phyloP scores from a whole-genome alignment of 306 rosid genomes.

The Oxytropis ochrocephala region DNA sequence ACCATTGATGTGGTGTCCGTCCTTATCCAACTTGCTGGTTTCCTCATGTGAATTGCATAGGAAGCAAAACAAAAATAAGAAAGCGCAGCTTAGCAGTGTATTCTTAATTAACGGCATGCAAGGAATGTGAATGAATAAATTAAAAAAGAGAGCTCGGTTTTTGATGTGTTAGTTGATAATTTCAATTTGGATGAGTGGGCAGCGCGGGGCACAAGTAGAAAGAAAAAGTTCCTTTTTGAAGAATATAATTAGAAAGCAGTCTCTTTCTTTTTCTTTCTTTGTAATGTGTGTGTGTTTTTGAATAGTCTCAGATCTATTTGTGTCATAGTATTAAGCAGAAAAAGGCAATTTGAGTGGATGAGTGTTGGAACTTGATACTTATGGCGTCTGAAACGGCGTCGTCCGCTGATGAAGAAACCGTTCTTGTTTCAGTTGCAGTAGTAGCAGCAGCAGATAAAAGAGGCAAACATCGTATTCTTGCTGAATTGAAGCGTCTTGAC shows the following conservation, averaged over 20 bases:
- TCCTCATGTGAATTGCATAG: neutral
- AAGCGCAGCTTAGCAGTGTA: neutral
- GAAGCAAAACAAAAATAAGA: neutral
- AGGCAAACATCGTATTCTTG: constrained; percentile 80
- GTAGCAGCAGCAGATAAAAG: constrained; percentile 35
- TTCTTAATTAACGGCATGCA: neutral
- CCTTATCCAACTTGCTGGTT: neutral
- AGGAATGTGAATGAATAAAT: neutral
- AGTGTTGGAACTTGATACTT: neutral
- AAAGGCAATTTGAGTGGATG: constrained; percentile 10
- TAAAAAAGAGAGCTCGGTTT: neutral
- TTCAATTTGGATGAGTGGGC: neutral
- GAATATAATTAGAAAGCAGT: neutral
- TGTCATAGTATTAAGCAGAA: neutral
- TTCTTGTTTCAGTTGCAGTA: constrained; percentile 11
- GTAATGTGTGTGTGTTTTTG: neutral
- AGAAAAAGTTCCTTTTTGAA: neutral
- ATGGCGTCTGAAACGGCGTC: constrained; percentile 73
- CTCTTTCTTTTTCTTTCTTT: neutral
- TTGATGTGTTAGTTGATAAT: too few relatives aligned
- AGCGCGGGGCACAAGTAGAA: neutral
- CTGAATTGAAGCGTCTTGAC: constrained; percentile 67
- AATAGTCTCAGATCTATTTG: constrained; percentile 16
- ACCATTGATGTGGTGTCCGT: neutral
- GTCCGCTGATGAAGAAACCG: constrained; percentile 42